A percentile compares a stretch with the other conserved stretches of the same genome.
These are phyloP conservation scores for Xylaria sp. DNA, from an alignment of 2,329 filamentous ascomycete genomes.

Conservation along the genomic window DNA sequence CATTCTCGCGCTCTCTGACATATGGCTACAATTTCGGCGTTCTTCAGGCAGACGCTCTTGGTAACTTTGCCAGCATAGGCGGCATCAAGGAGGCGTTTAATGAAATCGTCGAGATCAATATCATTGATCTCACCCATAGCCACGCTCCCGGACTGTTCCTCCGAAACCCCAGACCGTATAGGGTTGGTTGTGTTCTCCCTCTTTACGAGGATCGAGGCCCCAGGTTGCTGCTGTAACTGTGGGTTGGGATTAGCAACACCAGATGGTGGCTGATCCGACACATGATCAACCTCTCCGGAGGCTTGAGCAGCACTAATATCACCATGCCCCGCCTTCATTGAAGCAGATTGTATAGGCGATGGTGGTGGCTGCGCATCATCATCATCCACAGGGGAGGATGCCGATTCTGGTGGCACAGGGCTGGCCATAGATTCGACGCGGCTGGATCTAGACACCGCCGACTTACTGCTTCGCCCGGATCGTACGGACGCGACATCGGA, in stretches of 20 bases:
- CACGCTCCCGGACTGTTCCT: slow-evolving; percentile 60
- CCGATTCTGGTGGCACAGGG: slow-evolving; percentile 53
- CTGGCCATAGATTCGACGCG: slow-evolving; percentile 57
- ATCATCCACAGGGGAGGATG: slow-evolving; percentile 52
- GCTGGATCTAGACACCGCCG: slow-evolving; percentile 61
- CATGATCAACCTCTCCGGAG: slow-evolving; percentile 90
- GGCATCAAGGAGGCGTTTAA: slow-evolving; percentile 91
- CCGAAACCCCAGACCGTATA: slow-evolving; percentile 55
- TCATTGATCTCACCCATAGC: slow-evolving; percentile 92
- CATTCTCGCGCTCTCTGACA: slow-evolving; percentile 89
- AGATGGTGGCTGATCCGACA: slow-evolving; percentile 88
- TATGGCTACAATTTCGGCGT: slow-evolving; percentile 95
- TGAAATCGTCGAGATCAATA: slow-evolving; percentile 96
- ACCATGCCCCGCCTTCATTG: slow-evolving; percentile 77
- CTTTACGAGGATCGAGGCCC: slow-evolving; percentile 89
- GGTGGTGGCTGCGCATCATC: slow-evolving; percentile 73
- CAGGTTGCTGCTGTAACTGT: slow-evolving; percentile 72
- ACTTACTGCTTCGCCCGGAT: slow-evolving; percentile 71
- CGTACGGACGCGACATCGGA: slow-evolving; percentile 79
- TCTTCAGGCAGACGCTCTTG: slow-evolving; percentile 96
- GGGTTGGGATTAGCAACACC: slow-evolving; percentile 68
- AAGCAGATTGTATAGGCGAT: slow-evolving; percentile 85
- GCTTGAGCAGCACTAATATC: slow-evolving; percentile 84
- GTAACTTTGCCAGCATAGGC: slow-evolving; percentile 97
- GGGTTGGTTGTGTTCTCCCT: slow-evolving; percentile 77